phyloP scores from a whole-genome alignment of 176 grass and related monocot species.

The Triticum turgidum region DNA sequence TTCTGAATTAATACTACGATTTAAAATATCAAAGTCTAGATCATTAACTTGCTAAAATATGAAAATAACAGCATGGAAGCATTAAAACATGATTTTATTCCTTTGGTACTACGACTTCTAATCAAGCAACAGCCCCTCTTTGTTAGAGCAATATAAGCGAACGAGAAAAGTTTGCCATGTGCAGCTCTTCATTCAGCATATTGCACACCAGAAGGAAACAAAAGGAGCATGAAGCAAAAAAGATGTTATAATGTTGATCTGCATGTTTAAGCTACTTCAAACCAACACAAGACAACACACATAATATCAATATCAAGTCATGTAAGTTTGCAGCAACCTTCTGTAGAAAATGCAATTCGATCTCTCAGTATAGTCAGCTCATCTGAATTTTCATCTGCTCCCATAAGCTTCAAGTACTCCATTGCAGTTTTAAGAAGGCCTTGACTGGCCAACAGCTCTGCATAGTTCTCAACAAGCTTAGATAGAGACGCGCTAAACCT shows the following conservation, averaged over 20 bases:
- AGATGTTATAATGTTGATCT: background rate
- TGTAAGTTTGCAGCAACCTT: constrained; percentile 37
- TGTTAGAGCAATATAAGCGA: background rate
- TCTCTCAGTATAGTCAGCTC: constrained; percentile 93
- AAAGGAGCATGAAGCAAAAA: background rate
- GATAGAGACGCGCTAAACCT: constrained; percentile 77
- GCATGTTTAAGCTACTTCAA: background rate
- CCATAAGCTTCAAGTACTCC: constrained; percentile 93
- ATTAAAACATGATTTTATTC: background rate
- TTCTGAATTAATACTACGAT: constrained; percentile 22
- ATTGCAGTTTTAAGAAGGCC: constrained; percentile 96
- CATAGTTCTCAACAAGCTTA: constrained; percentile 97
- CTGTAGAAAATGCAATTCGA: constrained; percentile 70
- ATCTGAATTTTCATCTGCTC: constrained; percentile 75
- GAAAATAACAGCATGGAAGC: background rate
- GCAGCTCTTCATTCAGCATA: background rate
- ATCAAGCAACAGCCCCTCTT: background rate
- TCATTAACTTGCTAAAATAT: background rate
- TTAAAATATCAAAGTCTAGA: constrained; percentile 9
- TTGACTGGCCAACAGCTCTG: constrained; percentile 91
- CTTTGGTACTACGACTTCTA: background rate
- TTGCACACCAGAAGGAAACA: background rate
- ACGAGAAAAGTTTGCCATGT: background rate
- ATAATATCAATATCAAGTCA: constrained; percentile 8
- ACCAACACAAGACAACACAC: background rate